Base-by-base conservation (phyloP, 805 yeast species). In the Hanseniaspora lindneri region DNA sequence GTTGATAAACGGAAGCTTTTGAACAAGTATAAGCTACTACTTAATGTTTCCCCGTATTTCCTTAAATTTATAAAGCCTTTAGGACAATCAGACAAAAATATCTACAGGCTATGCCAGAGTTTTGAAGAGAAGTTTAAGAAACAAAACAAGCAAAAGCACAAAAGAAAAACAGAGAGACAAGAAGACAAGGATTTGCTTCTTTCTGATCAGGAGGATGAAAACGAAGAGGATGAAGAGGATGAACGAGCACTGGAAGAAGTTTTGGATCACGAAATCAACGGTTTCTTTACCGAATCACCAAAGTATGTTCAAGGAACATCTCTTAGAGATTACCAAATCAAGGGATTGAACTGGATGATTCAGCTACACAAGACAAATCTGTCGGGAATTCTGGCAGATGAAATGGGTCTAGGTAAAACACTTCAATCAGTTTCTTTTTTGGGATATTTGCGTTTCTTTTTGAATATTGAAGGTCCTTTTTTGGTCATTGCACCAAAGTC, bases 341-440 rank as follows among this genome's bases (percentile, higher is more conserved):
- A 87, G 60, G 98, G 98, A 44, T 72, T 89, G 44, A 92, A 92
- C 65, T 89, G 98, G 98, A 71, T 89, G 59, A 80, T 89, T 17
- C 78, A 94, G 0, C 66, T 89, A 30, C 84, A 87, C 61, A 95
- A 88, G 55, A 86, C 89, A 63, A 75, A 82, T 56, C 72, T 89
- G 39, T 82, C 94, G 9, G 98, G 98, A 19, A 92, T 89, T 40
- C 67, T 89, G 43, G 98, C 98, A 11, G 98, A 89, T 66, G 98
- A 89, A 63, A 89, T 92, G 98, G 98, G 98, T 2, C 71, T 89
- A 35, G 98, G 98, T 50, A 89, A 89, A 64, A 89, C 98, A 4
- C 68, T 92, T 50, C 98, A 89, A 65, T 89, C 97, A 0, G 86
- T 89, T 41, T 77, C 97, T 1, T 92, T 89, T 57, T 66, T 89